Conservation (phyloP, 1,284 basidiomycete genomes). For the Cutaneotrichosporon sp. region DNA sequence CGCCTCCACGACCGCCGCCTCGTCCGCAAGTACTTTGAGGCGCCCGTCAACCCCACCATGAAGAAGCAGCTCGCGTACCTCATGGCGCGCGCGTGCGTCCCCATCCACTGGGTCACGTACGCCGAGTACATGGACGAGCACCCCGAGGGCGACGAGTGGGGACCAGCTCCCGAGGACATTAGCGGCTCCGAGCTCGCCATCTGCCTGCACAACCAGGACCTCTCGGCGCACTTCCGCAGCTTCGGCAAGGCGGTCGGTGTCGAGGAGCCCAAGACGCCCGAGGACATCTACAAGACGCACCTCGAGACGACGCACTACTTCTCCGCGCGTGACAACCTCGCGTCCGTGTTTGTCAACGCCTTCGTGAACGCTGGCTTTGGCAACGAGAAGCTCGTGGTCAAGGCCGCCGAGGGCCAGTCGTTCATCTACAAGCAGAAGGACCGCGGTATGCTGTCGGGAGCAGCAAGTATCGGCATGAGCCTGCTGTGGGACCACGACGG, state of each 20-base stretch:
- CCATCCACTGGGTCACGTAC: conserved; percentile 81
- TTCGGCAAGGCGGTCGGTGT: conserved; percentile 97
- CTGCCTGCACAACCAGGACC: conserved; percentile 78
- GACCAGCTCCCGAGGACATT: conserved; percentile 60
- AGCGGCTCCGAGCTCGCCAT: conserved; percentile 75
- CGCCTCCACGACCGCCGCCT: conserved; percentile 80
- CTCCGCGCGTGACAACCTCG: conserved; percentile 93
- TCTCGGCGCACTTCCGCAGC: conserved; percentile 82
- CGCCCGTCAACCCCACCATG: conserved; percentile 86
- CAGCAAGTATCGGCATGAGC: conserved; percentile 90
- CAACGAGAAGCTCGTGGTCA: conserved; percentile 98
- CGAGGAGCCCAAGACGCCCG: conserved; percentile 82
- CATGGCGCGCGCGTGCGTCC: conserved; percentile 88
- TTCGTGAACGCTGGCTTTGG: conserved; percentile 99
- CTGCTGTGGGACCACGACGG: conserved; percentile 96
- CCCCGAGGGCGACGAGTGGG: conserved; percentile 37
- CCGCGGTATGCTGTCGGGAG: conserved; percentile 94
- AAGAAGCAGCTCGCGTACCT: conserved; percentile 93
- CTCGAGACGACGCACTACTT: conserved; percentile 79
- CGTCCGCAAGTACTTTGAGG: conserved; percentile 77
- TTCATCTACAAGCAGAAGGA: conserved; percentile 99
- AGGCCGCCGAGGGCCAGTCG: conserved; percentile 90
- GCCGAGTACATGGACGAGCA: conserved; percentile 53
- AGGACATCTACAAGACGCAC: conserved; percentile 98
- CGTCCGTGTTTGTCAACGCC: conserved; percentile 97